phyloP scores from a whole-genome alignment of 495 filamentous ascomycete species.

The Podospora sp. region DNA sequence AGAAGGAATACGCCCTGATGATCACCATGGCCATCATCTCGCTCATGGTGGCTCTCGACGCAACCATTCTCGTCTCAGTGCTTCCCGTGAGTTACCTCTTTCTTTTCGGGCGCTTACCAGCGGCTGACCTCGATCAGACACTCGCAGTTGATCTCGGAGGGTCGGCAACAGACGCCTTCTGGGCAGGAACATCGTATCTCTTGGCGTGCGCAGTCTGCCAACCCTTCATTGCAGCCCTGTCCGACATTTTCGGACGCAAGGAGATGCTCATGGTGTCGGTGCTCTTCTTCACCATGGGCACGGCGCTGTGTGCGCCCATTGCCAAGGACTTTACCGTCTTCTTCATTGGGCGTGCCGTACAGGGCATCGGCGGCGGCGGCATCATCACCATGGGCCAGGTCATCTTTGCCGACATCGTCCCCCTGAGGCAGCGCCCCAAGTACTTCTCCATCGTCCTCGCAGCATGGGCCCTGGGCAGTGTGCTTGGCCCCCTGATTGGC shows the following conservation, averaged over 20 bases:
- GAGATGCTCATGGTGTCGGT: constrained; percentile 46
- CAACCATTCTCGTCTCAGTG: constrained; percentile 54
- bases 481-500: constrained; percentile 74
- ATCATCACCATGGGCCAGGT: constrained; percentile 83
- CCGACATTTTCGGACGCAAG: constrained; percentile 57
- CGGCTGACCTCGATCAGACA: constrained; percentile 15
- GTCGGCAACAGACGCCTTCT: constrained; percentile 53
- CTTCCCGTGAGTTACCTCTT: constrained; percentile 36
- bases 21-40: constrained; percentile 47
- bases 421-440: constrained; percentile 43
- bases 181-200: constrained; percentile 58
- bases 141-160: constrained; percentile 49
- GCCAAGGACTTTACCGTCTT: constrained; percentile 58
- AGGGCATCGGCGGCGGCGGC: constrained; percentile 82
- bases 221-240: constrained; percentile 52
- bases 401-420: constrained; percentile 57
- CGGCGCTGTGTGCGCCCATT: constrained; percentile 42
- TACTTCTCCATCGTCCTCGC: constrained; percentile 47
- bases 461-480: constrained; percentile 71
- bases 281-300: constrained; percentile 48
- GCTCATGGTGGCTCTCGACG: constrained; percentile 58
- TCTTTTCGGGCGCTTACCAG: background rate
- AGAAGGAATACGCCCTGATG: constrained; percentile 45
- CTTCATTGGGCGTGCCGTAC: constrained; percentile 74
- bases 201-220: constrained; percentile 50